phyloP scores from a whole-genome alignment of 1,284 basidiomycete species.

The Rhodotorula sp. region DNA sequence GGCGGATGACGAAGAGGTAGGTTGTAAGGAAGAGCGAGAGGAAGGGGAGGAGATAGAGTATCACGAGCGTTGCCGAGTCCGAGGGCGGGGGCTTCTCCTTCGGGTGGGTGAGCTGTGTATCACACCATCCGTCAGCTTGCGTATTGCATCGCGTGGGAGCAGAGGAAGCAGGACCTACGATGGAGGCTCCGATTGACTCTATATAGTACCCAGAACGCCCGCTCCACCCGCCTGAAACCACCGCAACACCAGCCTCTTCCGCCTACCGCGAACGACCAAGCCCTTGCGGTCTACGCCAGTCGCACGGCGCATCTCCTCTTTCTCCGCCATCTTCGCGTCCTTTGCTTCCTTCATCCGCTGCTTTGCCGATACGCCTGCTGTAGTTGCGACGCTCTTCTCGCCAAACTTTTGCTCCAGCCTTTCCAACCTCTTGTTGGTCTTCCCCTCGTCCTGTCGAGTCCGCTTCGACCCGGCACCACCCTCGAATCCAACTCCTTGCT shows the following conservation, averaged over 20 bases:
- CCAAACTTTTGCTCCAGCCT: too few species aligned
- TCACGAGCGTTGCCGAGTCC: background rate
- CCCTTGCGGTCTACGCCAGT: constrained; percentile 11
- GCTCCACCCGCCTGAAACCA: constrained; percentile 8
- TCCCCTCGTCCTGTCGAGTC: too few species aligned
- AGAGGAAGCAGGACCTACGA: background rate
- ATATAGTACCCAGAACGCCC: background rate
- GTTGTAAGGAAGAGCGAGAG: constrained; percentile 10
- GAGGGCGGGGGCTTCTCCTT: background rate
- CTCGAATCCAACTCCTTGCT: background rate
- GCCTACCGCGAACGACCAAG: background rate
- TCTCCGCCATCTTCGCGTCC: background rate
- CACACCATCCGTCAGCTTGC: too few species aligned
- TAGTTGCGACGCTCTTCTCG: background rate
- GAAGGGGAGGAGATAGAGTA: constrained; percentile 23
- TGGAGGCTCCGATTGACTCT: background rate
- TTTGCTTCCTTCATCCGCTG: background rate
- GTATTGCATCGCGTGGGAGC: too few species aligned
- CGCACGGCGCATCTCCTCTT: background rate
- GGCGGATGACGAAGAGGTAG: constrained; percentile 9
- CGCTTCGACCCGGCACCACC: too few species aligned
- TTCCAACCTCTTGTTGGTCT: too few species aligned
- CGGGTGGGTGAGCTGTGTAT: constrained; percentile 19
- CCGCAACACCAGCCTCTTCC: constrained; percentile 4
- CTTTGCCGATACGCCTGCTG: background rate